Evolutionary conservation across 1,284 basidiomycete species (phyloP), one percentile per base, ranked within the genome.

Genomic region (Ustilago tritici): DNA sequence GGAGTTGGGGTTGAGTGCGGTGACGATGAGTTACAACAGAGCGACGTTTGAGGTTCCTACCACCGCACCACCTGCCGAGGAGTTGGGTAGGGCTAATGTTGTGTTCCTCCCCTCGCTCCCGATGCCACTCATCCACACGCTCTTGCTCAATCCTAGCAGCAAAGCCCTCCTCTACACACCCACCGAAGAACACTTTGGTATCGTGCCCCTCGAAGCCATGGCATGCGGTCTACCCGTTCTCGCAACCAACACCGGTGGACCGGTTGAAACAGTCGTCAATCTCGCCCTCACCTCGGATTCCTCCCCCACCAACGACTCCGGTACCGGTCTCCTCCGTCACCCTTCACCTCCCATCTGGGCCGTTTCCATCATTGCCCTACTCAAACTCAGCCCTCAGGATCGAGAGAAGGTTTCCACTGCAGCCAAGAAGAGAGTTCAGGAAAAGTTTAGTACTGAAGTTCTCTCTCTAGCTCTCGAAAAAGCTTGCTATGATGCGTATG

Each of bases 151-250:
- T 56, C 58, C 61, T 5, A 38, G 55, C 23, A 76, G 76, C 12
- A 62, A 62, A 6, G 80, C 71, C 8, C 88, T 99, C 0, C 89
- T 98, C 4, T 99, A 99, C 86, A 99, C 97, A 0, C 96, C 97
- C 0, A 89, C 90, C 2, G 95, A 97, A 86, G 96, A 99, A 84
- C 96, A 99, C 86, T 97, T 99, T 84, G 96, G 96, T 2, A 98
- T 99, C 79, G 95, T 93, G 0, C 96, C 96, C 0, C 90, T 98
- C 6, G 97, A 99, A 86, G 95, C 91, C 0, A 98, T 98, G 95
- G 90, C 92, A 2, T 95, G 93, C 71, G 93, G 94, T 1, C 86
- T 98, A 0, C 95, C 95, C 0, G 93, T 99, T 0, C 87, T 99
- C 7, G 95, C 95, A 0, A 93, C 92, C 79, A 89, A 95, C 85